Evolutionary conservation across 1,284 basidiomycete genomes (phyloP), one percentile per base, ranked within the genome.

Genomic region (Trichosporon ovoides): DNA sequence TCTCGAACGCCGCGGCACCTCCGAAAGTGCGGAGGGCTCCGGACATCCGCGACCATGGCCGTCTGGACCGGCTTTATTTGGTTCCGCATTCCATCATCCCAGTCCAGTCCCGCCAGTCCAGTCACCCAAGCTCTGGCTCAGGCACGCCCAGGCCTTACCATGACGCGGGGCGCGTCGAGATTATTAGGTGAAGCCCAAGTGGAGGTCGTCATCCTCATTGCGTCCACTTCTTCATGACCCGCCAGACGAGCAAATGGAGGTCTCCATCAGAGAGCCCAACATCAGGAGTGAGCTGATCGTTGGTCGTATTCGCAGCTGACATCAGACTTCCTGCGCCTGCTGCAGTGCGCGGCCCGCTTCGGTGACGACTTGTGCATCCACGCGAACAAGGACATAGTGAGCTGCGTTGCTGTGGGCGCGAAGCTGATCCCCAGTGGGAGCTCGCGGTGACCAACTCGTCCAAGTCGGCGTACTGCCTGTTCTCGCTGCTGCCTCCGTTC

Each of bases 301-400:
- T 14, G 6, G 88, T 80, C 89, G 88, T n/a, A n/a, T n/a, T n/a
- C n/a, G n/a, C n/a, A 53, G 52, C 60, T 65, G 36, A 58, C n/a
- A 5, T 1, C 62, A 78, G 77, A 71, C 40, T 77, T 78, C 59
- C 67, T 73, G 7, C 66, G 68, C 16, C 60, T 77, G 11, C 65
- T 78, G 9, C 73, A 74, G 51, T 78, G 77, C 52, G 73, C 74
- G 6, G 64, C 72, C 35, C 72, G 68, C 36, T 78, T 72, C 52
- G 75, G 77, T 3, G 77, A 78, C 49, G 77, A 78, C 38, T 66
- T 78, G 33, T 65, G 71, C 56, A 73, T 78, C 19, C 68, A 73
- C 51, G 74, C 72, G 5, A 68, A 66, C 24, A 58, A 64, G 31
- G 67, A 67, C 14, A 52, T 58, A 13, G 76, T 78, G 48, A 61